These are phyloP conservation scores for Alternaria consortialis DNA, from an alignment of 2,329 filamentous ascomycete species.

Conservation along the genomic window DNA sequence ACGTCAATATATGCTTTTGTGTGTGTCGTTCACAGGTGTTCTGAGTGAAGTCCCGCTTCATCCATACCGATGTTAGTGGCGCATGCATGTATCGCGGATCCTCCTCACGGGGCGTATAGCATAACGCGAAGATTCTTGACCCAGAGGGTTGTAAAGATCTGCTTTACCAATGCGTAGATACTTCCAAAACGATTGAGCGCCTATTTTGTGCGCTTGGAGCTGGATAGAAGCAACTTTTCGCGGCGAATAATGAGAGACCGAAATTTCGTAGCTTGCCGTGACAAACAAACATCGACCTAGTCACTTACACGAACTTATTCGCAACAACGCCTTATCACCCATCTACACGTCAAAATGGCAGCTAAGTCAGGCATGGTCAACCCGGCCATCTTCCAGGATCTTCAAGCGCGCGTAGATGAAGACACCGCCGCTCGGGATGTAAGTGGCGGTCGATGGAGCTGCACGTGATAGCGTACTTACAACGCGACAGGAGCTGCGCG, in stretches of 20 bases:
- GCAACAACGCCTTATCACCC: background rate
- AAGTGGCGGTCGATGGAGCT: constrained; percentile 27
- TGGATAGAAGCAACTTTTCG: background rate
- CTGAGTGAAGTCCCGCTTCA: background rate
- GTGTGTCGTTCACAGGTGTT: background rate
- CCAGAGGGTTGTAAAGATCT: background rate
- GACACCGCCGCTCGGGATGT: constrained; percentile 82
- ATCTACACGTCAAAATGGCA: constrained; percentile 31
- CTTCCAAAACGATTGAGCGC: background rate
- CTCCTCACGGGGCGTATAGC: background rate
- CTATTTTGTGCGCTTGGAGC: background rate
- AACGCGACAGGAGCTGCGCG: constrained; percentile 70
- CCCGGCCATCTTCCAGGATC: constrained; percentile 82
- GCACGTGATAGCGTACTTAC: constrained; percentile 44
- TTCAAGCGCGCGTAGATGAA: constrained; percentile 90
- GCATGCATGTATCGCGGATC: background rate
- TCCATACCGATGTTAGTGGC: background rate
- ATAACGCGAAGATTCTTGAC: background rate
- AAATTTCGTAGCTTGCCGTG: constrained; percentile 4
- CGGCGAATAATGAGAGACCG: background rate
- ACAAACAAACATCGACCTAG: background rate
- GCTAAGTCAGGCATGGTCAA: constrained; percentile 69
- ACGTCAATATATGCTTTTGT: background rate
- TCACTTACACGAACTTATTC: background rate
- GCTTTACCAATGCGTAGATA: background rate